Conservation (phyloP, 148 eudicot genomes). For the Fagopyrum tataricum region DNA sequence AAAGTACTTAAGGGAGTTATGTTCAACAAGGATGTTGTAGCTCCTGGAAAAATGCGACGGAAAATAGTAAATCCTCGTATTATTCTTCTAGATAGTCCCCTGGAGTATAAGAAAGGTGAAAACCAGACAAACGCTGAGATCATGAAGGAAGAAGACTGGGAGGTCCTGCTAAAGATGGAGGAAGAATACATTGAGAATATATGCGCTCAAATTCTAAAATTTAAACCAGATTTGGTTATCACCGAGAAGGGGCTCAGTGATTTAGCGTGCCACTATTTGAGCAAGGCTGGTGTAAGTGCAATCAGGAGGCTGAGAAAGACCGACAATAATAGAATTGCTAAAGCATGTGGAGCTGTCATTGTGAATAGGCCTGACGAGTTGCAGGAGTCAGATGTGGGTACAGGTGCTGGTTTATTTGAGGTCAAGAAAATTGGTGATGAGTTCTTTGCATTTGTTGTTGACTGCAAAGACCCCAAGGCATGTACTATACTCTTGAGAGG, state of each 20-base stretch:
- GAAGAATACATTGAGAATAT: conserved; percentile 81
- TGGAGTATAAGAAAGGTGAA: conserved; percentile 95
- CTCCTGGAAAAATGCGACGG: conserved; percentile 94
- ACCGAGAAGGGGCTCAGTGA: conserved; percentile 92
- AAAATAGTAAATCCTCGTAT: conserved; percentile 79
- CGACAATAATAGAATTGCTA: conserved; percentile 82
- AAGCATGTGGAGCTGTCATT: conserved; percentile 88
- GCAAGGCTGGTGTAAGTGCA: conserved; percentile 94
- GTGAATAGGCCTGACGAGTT: conserved; percentile 89
- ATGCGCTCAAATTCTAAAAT: conserved; percentile 64
- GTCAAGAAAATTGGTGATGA: conserved; percentile 94
- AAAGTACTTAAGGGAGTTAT: conserved; percentile 79
- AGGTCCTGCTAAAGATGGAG: conserved; percentile 71
- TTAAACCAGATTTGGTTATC: conserved; percentile 80
- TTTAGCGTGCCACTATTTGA: conserved; percentile 79
- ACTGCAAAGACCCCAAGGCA: conserved; percentile 91
- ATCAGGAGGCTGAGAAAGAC: conserved; percentile 89
- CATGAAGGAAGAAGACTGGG: conserved; percentile 86
- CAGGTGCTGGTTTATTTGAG: conserved; percentile 91
- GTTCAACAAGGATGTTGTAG: conserved; percentile 89
- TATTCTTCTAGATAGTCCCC: conserved; percentile 75
- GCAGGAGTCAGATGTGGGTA: conserved; percentile 89
- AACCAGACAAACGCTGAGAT: conserved; percentile 95
- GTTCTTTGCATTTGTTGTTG: conserved; percentile 78
- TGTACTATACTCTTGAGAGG: conserved; percentile 82